Evolutionary conservation across 441 rosid genomes (phyloP).

Genomic region (Erysimum cheiri): DNA sequence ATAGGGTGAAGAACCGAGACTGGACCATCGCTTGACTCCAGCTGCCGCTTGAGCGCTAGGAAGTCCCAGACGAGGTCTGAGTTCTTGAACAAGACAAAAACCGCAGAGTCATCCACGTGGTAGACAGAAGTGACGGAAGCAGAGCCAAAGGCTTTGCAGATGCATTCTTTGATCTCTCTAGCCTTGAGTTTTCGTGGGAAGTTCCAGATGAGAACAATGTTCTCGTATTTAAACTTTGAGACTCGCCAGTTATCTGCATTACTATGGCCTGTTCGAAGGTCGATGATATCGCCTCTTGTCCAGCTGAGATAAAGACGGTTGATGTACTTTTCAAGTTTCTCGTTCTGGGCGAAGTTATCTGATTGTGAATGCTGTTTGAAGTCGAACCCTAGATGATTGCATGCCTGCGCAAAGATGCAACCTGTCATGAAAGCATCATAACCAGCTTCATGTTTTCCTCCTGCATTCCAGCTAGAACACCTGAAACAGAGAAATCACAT

Average conservation of each 20-base stretch:
- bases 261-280: constrained; percentile 60
- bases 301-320: constrained; percentile 87
- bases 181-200: constrained; percentile 68
- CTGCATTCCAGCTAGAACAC: constrained; percentile 75
- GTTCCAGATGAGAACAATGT: constrained; percentile 76
- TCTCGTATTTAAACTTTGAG: constrained; percentile 53
- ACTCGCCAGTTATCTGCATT: constrained; percentile 47
- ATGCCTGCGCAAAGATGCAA: constrained; percentile 85
- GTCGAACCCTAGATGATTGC: constrained; percentile 74
- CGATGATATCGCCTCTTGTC: constrained; percentile 68
- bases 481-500: constrained; percentile 48
- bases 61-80: constrained; percentile 61
- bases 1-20: constrained; percentile 77
- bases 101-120: constrained; percentile 70
- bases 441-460: constrained; percentile 96
- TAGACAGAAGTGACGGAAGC: constrained; percentile 61
- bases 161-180: constrained; percentile 66
- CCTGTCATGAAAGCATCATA: constrained; percentile 99
- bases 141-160: constrained; percentile 67
- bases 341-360: constrained; percentile 52
- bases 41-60: constrained; percentile 64
- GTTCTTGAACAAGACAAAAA: constrained; percentile 76
- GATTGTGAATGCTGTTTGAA: constrained; percentile 55
- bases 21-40: constrained; percentile 61
- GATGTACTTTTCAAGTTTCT: constrained; percentile 64